These are phyloP conservation scores for Trichosporon asahii DNA, from an alignment of 1,284 basidiomycete genomes.

Conservation along the genomic window DNA sequence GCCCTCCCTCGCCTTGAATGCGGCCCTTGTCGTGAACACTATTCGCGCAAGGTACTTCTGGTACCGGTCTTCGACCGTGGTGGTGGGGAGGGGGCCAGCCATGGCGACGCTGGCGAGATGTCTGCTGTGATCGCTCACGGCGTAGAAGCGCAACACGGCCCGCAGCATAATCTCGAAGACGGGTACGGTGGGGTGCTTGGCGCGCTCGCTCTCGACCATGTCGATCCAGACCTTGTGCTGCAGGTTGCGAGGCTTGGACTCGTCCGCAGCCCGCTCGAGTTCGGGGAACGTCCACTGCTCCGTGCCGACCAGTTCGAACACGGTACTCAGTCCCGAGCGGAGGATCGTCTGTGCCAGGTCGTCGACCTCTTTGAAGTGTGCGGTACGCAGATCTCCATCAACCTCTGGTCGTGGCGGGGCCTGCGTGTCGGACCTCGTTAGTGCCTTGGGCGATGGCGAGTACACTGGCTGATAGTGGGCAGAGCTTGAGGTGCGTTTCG, in stretches of 20 bases:
- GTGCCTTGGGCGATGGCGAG: not conserved
- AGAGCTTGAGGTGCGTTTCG: not conserved
- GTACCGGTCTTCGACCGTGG: not conserved
- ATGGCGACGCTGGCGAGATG: not conserved
- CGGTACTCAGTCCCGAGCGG: not conserved
- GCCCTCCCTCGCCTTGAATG: not conserved
- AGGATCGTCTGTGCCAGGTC: not conserved
- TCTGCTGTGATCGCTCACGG: not conserved
- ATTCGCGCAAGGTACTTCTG: not conserved
- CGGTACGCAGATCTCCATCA: not conserved
- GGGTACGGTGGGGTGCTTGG: not conserved
- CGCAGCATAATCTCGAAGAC: not conserved
- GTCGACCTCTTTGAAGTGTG: not conserved
- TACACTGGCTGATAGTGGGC: no score
- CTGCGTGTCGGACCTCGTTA: not conserved
- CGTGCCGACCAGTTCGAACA: not conserved
- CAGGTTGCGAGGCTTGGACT: not conserved
- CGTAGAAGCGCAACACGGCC: not conserved
- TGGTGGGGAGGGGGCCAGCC: not conserved
- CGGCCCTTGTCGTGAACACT: not conserved
- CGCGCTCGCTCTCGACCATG: not conserved
- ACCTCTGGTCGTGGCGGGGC: not conserved
- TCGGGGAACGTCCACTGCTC: not conserved
- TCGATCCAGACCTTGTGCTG: conserved; percentile 1
- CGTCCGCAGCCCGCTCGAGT: not conserved